Percentiles rank a stretch among this genome's conserved stretches.
phyloP scores from a whole-genome alignment of 495 filamentous ascomycete genomes.

The Xylaria curta region DNA sequence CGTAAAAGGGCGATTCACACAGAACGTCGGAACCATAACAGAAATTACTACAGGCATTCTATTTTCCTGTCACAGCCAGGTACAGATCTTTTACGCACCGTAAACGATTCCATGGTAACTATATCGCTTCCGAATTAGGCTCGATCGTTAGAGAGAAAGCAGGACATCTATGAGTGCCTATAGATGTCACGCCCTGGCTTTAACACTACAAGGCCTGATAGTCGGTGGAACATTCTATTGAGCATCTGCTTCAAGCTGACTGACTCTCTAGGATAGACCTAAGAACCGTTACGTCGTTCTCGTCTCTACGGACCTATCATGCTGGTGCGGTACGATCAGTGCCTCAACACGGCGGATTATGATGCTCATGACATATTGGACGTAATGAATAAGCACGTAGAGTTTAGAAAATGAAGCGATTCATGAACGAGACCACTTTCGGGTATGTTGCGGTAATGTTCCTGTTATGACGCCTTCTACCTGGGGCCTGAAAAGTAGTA shows the following conservation, averaged over 20 bases:
- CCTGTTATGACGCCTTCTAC: too few relatives aligned
- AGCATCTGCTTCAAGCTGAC: not conserved
- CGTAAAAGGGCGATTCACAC: not conserved
- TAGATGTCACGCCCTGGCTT: not conserved
- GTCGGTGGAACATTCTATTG: not conserved
- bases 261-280: not conserved
- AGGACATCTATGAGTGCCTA: too few relatives aligned
- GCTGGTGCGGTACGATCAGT: not conserved
- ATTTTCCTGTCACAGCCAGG: not conserved
- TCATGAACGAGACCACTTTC: too few relatives aligned
- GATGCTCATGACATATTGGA: not conserved
- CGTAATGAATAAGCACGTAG: too few relatives aligned
- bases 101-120: not conserved
- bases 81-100: not conserved
- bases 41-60: not conserved
- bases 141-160: not conserved
- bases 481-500: too few relatives aligned
- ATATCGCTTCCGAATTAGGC: not conserved
- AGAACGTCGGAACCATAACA: not conserved
- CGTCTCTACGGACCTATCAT: not conserved
- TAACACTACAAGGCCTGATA: not conserved
- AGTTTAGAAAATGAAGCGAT: too few relatives aligned
- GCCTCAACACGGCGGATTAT: not conserved
- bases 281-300: not conserved
- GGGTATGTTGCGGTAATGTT: too few relatives aligned